phyloP scores from a whole-genome alignment of 148 eudicot species.

The Amaranthus palmeri region DNA sequence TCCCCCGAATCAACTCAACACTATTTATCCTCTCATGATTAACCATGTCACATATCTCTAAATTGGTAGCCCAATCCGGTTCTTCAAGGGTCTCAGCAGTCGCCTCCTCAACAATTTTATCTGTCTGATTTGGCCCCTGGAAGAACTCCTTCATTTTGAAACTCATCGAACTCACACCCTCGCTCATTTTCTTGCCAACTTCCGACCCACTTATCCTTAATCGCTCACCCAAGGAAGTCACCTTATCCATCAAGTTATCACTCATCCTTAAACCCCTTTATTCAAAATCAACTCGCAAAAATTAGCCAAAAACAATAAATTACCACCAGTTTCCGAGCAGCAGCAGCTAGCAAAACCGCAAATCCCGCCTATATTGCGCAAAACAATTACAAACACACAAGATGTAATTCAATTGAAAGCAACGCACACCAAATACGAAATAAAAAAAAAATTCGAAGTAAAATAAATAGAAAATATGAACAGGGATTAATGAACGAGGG shows the following conservation, averaged over 20 bases:
- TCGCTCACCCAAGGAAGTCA: constrained; percentile 82
- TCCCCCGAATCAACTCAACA: constrained; percentile 66
- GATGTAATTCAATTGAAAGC: neutral
- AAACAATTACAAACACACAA: neutral
- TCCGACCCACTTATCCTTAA: constrained; percentile 73
- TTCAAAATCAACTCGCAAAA: neutral
- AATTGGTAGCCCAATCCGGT: constrained; percentile 95
- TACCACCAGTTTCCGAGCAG: too few species aligned
- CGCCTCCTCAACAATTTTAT: constrained; percentile 89
- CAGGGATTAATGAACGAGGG: neutral
- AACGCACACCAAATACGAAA: constrained; percentile 1
- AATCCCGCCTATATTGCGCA: neutral
- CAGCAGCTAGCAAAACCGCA: too few species aligned
- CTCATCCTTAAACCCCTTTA: constrained; percentile 51
- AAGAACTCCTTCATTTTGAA: constrained; percentile 88
- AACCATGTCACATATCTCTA: constrained; percentile 89
- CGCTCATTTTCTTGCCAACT: constrained; percentile 75
- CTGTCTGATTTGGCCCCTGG: constrained; percentile 81
- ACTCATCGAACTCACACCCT: constrained; percentile 85
- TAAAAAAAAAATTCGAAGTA: constrained; percentile 1
- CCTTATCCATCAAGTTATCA: constrained; percentile 91
- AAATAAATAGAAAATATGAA: neutral
- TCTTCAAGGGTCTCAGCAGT: constrained; percentile 82
- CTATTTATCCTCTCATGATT: constrained; percentile 80
- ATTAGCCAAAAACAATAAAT: neutral